phyloP scores from a whole-genome alignment of 805 yeast genomes.

The Trichomonascus vanleenenianus region DNA sequence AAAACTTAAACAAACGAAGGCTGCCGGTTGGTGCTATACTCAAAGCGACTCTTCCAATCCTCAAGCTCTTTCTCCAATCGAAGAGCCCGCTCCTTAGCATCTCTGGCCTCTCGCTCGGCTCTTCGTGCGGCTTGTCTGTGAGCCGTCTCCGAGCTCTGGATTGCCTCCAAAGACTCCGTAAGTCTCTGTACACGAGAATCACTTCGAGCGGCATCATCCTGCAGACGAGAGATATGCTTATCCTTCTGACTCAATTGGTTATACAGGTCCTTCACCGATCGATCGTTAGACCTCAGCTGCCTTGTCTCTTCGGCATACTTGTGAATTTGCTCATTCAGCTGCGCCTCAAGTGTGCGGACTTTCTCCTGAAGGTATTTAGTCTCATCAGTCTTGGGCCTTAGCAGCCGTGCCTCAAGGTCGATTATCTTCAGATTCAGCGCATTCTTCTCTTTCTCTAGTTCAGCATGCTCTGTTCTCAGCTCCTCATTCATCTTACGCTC shows the following conservation, averaged over 20 bases:
- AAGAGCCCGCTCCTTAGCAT: conserved; percentile 40
- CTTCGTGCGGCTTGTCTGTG: conserved; percentile 33
- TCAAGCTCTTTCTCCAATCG: conserved; percentile 46
- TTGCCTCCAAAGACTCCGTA: conserved; percentile 28
- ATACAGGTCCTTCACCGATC: conserved; percentile 21
- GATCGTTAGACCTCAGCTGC: conserved; percentile 17
- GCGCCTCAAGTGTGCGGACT: conserved; percentile 19
- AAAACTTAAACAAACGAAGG: conserved; percentile 1
- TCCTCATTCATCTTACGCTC: conserved; percentile 21
- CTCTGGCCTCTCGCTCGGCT: conserved; percentile 44
- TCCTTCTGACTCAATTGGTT: conserved; percentile 24
- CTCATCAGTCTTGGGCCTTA: conserved; percentile 15
- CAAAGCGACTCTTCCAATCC: conserved; percentile 24
- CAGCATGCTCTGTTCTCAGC: conserved; percentile 23
- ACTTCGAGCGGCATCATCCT: conserved; percentile 45
- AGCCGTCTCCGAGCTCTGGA: conserved; percentile 33
- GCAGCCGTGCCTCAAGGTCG: conserved; percentile 19
- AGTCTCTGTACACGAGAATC: conserved; percentile 40
- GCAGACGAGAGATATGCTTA: conserved; percentile 23
- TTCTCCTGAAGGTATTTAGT: conserved; percentile 11
- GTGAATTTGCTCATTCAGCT: conserved; percentile 16
- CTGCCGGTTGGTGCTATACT: conserved; percentile 1
- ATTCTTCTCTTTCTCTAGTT: conserved; percentile 29
- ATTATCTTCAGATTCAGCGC: conserved; percentile 18
- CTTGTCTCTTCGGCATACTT: conserved; percentile 16